Evolutionary conservation across 208 protist species (phyloP).

Genomic region (Wallacemonas sp.): DNA sequence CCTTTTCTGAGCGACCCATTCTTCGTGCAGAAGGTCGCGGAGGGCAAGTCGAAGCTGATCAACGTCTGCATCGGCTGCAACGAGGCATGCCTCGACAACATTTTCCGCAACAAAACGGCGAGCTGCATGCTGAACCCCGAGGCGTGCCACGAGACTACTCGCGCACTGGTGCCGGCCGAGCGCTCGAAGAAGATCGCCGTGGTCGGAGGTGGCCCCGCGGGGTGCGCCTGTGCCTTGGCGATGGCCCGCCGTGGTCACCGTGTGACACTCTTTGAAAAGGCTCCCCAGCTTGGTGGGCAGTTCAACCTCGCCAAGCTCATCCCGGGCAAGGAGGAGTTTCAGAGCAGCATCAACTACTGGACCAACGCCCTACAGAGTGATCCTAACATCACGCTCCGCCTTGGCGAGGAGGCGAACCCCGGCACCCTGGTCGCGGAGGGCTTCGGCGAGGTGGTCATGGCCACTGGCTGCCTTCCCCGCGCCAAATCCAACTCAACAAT

Average conservation of each 20-base stretch:
- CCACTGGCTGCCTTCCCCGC: constrained; percentile 76
- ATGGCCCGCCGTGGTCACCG: constrained; percentile 62
- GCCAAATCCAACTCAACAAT: constrained; percentile 46
- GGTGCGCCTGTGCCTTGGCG: constrained; percentile 42
- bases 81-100: constrained; percentile 88
- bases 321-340: constrained; percentile 86
- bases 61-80: constrained; percentile 92
- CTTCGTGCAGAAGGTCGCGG: constrained; percentile 62
- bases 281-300: constrained; percentile 63
- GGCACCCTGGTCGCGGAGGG: constrained; percentile 16
- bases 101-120: constrained; percentile 36
- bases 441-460: constrained; percentile 76
- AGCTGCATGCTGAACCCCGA: constrained; percentile 84
- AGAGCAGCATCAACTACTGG: constrained; percentile 80
- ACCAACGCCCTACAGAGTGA: constrained; percentile 21
- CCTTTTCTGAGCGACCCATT: constrained; percentile 75
- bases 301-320: constrained; percentile 84
- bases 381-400: constrained; percentile 31
- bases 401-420: constrained; percentile 20
- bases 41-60: constrained; percentile 55
- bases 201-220: constrained; percentile 75
- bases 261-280: constrained; percentile 65
- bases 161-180: constrained; percentile 21
- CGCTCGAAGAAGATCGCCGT: constrained; percentile 56
- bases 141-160: constrained; percentile 62